Evolutionary conservation across 1,139 yeast genomes (phyloP).

Genomic region (Blastobotrys buckinghamii): DNA sequence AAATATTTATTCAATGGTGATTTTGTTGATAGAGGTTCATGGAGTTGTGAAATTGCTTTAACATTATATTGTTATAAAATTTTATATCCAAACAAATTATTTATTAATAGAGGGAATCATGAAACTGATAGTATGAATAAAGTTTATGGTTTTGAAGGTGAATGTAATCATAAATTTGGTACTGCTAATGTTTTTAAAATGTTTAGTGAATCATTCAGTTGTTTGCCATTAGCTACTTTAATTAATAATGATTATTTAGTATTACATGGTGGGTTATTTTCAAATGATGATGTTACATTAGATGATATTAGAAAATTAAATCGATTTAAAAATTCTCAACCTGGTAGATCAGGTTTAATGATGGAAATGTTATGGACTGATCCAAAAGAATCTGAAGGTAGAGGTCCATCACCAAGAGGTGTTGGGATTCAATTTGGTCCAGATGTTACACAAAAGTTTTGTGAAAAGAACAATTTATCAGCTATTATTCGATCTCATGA

Average conservation of each 20-base stretch:
- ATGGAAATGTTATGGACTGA: conserved; percentile 99
- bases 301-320: conserved; percentile 69
- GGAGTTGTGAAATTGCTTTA: conserved; percentile 96
- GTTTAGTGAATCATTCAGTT: conserved; percentile 81
- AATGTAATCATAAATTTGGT: conserved; percentile 78
- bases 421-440: conserved; percentile 97
- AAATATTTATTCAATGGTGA: conserved; percentile 90
- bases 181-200: conserved; percentile 76
- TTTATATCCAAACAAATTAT: conserved; percentile 65
- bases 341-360: conserved; percentile 85
- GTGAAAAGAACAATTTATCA: conserved; percentile 62
- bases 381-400: conserved; percentile 74
- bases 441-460: conserved; percentile 77
- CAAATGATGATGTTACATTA: conserved; percentile 64
- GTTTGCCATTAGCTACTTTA: conserved; percentile 80
- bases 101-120: conserved; percentile 89
- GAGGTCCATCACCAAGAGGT: conserved; percentile 89
- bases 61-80: conserved; percentile 73
- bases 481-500: conserved; percentile 92
- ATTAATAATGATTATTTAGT: conserved; percentile 73
- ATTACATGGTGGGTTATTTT: conserved; percentile 94
- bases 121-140: conserved; percentile 97
- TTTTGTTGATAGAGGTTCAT: conserved; percentile 95
- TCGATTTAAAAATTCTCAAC: conserved; percentile 65
- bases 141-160: conserved; percentile 94